phyloP scores from a whole-genome alignment of 169 alveolate genomes.

The Ichthyophthirius multifiliis region DNA sequence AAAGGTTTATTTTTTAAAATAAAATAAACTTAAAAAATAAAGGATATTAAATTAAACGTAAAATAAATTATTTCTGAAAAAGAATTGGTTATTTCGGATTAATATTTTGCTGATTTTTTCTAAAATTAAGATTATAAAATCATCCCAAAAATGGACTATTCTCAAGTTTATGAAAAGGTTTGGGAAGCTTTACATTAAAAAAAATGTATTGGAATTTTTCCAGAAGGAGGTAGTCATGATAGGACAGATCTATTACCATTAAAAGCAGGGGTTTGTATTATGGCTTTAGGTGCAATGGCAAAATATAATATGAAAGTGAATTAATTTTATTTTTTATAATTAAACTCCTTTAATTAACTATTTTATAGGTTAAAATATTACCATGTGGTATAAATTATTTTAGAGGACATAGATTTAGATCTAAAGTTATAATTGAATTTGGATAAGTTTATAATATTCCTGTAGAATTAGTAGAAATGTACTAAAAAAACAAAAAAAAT shows the following conservation, averaged over 20 bases:
- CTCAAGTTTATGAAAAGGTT: constrained; percentile 70
- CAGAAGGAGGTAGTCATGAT: constrained; percentile 87
- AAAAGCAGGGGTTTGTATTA: constrained; percentile 77
- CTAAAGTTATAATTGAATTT: constrained; percentile 58
- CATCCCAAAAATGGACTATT: constrained; percentile 81
- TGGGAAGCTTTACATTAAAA: constrained; percentile 57
- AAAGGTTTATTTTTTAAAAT: constrained; percentile 40
- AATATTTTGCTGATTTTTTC: constrained; percentile 1
- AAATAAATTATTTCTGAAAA: constrained; percentile 13
- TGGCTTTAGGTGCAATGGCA: constrained; percentile 77
- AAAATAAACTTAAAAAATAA: constrained; percentile 9
- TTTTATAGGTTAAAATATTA: constrained; percentile 33
- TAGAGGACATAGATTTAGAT: constrained; percentile 58
- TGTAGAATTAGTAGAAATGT: constrained; percentile 28
- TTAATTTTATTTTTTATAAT: not conserved
- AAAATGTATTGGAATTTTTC: constrained; percentile 83
- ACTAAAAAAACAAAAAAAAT: constrained; percentile 26
- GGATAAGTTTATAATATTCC: constrained; percentile 55
- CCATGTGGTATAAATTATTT: constrained; percentile 73
- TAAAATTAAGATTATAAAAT: constrained; percentile 34
- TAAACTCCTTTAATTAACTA: not conserved
- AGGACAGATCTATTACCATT: constrained; percentile 65
- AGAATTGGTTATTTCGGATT: constrained; percentile 2
- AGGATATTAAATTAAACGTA: not conserved
- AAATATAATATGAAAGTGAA: constrained; percentile 50